Evolutionary conservation across 768 basidiomycete genomes (phyloP).

Genomic region (Boletales sp.): DNA sequence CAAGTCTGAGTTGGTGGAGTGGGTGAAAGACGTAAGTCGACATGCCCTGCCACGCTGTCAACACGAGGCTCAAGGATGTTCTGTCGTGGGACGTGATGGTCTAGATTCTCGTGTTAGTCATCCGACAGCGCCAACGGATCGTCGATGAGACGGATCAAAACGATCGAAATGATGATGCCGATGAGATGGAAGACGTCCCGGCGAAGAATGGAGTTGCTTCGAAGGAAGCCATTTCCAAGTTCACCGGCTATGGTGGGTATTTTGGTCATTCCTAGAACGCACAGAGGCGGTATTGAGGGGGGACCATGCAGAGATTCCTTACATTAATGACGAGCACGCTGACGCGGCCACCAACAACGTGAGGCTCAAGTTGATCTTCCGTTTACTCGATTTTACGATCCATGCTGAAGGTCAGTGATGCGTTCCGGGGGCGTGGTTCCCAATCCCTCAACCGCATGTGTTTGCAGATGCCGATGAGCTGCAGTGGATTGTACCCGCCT

Average conservation of each 20-base stretch:
- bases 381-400: conserved; percentile 68
- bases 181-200: conserved; percentile 32
- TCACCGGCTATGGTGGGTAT: conserved; percentile 71
- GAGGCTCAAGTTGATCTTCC: conserved; percentile 81
- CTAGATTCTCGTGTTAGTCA: conserved; percentile 62
- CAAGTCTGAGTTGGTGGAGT: conserved; percentile 63
- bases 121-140: conserved; percentile 54
- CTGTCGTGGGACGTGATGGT: not conserved
- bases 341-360: conserved; percentile 74
- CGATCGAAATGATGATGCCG: conserved; percentile 34
- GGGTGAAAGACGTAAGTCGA: conserved; percentile 75
- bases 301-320: conserved; percentile 63
- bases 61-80: conserved; percentile 18
- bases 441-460: conserved; percentile 6
- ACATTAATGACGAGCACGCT: conserved; percentile 69
- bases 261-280: not conserved
- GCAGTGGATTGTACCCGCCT: conserved; percentile 82
- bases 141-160: conserved; percentile 57
- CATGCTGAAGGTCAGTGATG: conserved; percentile 56
- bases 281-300: conserved; percentile 1
- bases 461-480: conserved; percentile 60
- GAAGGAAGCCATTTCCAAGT: conserved; percentile 62
- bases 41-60: conserved; percentile 14
- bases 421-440: not conserved
- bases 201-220: conserved; percentile 45